Conservation (phyloP, 345 rosid species). For the Noccaea caerulescens region DNA sequence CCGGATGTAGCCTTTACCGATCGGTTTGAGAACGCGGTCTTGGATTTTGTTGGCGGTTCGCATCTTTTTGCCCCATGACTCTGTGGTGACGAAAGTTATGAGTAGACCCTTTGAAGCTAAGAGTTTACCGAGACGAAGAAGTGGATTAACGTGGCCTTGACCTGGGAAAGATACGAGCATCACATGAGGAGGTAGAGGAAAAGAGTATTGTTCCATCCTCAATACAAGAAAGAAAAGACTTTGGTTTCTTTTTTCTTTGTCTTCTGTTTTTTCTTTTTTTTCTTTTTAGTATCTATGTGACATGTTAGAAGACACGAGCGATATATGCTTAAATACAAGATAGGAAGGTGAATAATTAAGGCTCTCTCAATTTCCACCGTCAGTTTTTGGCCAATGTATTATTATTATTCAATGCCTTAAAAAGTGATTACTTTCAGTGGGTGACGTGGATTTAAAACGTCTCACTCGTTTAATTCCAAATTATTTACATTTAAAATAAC, state of each 20-base stretch:
- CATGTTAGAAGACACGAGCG: neutral
- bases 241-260: neutral
- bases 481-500: neutral
- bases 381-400: neutral
- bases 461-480: conserved; percentile 1
- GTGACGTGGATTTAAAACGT: conserved; percentile 16
- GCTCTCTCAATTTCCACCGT: conserved; percentile 6
- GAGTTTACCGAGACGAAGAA: conserved; percentile 75
- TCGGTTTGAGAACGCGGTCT: conserved; percentile 51
- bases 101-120: conserved; percentile 81
- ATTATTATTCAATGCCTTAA: neutral
- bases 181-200: conserved; percentile 59
- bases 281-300: neutral
- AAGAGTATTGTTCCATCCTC: conserved; percentile 48
- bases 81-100: conserved; percentile 65
- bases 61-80: conserved; percentile 60
- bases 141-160: conserved; percentile 86
- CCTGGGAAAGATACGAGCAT: conserved; percentile 78
- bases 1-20: conserved; percentile 68
- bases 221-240: neutral
- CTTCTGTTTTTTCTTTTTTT: neutral
- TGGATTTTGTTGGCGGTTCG: conserved; percentile 50
- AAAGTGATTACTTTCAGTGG: neutral
- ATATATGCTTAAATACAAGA: conserved; percentile 14
- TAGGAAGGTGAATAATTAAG: conserved; percentile 8